phyloP scores from a whole-genome alignment of 768 basidiomycete species.

The Gyrodon lividus region DNA sequence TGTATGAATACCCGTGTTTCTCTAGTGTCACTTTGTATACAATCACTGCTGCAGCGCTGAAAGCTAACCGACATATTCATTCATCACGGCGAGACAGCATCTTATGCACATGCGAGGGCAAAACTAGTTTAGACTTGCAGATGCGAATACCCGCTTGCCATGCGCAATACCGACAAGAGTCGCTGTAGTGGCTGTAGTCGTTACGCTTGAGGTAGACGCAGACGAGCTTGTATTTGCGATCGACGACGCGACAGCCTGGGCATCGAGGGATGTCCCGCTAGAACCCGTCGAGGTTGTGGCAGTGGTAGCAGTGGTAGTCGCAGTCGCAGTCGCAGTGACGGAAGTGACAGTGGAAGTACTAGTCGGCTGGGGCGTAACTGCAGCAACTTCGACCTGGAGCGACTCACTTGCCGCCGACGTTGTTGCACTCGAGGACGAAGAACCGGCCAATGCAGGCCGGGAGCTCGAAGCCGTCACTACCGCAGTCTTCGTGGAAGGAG shows the following conservation, averaged over 20 bases:
- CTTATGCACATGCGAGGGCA: background rate
- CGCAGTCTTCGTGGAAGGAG: background rate
- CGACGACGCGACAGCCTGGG: constrained; percentile 20
- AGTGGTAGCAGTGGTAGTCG: background rate
- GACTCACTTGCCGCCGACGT: constrained; percentile 10
- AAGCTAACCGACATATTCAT: too few species aligned
- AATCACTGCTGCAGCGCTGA: too few species aligned
- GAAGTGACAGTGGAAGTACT: background rate
- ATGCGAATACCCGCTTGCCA: constrained; percentile 42
- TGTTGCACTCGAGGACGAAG: background rate
- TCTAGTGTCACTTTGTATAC: too few species aligned
- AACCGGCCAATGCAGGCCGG: background rate
- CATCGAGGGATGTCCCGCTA: constrained; percentile 5
- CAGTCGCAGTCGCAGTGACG: background rate
- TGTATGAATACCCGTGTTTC: too few species aligned
- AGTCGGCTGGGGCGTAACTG: background rate
- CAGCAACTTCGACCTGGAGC: constrained; percentile 23
- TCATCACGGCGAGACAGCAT: background rate
- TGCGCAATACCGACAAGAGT: constrained; percentile 28
- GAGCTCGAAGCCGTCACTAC: background rate
- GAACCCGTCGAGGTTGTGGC: constrained; percentile 2
- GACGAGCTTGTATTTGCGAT: constrained; percentile 10
- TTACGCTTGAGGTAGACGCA: background rate
- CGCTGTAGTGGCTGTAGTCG: constrained; percentile 1
- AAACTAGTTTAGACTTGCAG: constrained; percentile 15